These are phyloP conservation scores for Penicillium sp. DNA, from an alignment of 2,329 filamentous ascomycete genomes.

Conservation along the genomic window DNA sequence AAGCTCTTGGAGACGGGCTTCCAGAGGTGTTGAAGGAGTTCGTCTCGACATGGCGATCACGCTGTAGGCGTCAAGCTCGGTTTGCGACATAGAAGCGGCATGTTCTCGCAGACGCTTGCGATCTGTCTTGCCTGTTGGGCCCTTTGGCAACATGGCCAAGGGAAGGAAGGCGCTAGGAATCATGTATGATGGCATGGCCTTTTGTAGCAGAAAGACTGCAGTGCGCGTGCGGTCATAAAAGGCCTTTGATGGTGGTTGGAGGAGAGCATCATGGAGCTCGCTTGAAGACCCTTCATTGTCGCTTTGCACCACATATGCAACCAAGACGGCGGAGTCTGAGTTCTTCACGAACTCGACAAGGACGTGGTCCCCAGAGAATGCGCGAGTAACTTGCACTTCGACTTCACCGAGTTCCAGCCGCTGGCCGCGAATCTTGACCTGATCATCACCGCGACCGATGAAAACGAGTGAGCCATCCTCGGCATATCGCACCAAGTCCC, in stretches of 20 bases:
- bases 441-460: conserved; percentile 60
- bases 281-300: neutral
- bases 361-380: neutral
- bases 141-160: neutral
- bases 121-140: neutral
- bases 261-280: neutral
- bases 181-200: neutral
- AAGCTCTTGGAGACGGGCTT: neutral
- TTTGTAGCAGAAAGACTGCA: neutral
- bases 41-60: neutral
- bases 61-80: neutral
- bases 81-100: neutral
- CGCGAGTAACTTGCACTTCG: conserved; percentile 19
- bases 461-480: neutral
- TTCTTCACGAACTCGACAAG: neutral
- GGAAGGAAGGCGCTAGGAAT: neutral
- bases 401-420: conserved; percentile 57
- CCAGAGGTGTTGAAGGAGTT: neutral
- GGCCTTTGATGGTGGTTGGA: neutral
- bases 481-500: conserved; percentile 10
- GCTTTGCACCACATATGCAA: neutral
- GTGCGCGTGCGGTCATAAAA: neutral
- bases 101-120: neutral
- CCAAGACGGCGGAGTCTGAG: neutral
- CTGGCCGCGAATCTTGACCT: conserved; percentile 63